Evolutionary conservation across 805 yeast species (phyloP), one percentile per base, ranked within the genome.

Genomic region (Candida suzukii): DNA sequence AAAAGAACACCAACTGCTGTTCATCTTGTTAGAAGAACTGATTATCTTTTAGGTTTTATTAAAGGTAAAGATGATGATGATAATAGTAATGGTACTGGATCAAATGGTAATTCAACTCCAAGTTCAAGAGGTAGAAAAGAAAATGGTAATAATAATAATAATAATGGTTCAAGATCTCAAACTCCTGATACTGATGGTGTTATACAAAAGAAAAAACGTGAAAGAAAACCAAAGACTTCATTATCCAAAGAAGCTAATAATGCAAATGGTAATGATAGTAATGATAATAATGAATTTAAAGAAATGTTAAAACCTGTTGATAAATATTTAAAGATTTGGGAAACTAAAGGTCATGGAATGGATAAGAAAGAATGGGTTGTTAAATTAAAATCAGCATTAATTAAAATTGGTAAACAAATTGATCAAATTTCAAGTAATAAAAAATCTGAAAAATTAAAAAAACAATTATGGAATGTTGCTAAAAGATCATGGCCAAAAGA

Each of bases 1-100:
- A 84, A 87, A 48, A 83, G 79, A 54, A 84, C 83, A 4, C 98
- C 99, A 0, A 93, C 95, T 9, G 74, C 96, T 3, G 93, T 93
- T 16, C 99, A 93, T 63, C 68, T 93, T 39, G 87, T 86, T 11
- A 78, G 99, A 62, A 78, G 99, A 57, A 80, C 87, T 1, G 99
- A 95, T 58, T 91, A 90, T 53, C 69, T 93, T 53, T 73, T 91
- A 22, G 63, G 76, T 2, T 79, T 87, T 11, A 63, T 91, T 50
- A 72, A 73, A 46, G 95, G 80, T 47, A 39, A 19, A 17, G 38
- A 35, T 26, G 25, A 27, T 12, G 38, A 43, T 43, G 24, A 42
- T 53, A 17, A 18, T 18, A 8, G 22, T 14, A 22, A 14, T 20
- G 25, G 32, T 29, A 16, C 32, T 11, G 36, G 45, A 18, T 41